Evolutionary conservation across 257 asterid species (phyloP).

Genomic region (Capsicum baccatum): DNA sequence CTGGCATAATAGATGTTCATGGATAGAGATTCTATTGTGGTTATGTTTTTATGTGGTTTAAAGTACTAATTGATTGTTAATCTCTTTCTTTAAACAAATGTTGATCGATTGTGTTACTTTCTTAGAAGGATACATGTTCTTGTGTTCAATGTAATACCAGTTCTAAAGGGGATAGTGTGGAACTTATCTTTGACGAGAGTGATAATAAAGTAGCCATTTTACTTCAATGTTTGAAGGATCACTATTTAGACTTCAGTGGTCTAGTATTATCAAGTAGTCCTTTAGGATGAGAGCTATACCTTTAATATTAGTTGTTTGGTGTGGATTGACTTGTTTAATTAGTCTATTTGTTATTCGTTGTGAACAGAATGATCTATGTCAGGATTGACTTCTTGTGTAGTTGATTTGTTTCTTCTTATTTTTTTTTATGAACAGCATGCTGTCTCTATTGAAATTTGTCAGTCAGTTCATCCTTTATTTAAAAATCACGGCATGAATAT

Average conservation of each 20-base stretch:
- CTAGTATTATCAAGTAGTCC: neutral
- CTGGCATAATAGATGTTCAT: neutral
- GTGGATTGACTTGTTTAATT: conserved; percentile 13
- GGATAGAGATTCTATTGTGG: neutral
- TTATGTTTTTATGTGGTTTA: neutral
- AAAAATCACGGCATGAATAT: neutral
- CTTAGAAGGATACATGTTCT: neutral
- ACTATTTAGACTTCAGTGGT: neutral
- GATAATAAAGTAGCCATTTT: neutral
- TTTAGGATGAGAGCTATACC: neutral
- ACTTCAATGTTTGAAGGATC: neutral
- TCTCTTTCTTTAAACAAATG: neutral
- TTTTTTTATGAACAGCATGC: neutral
- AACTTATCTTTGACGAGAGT: neutral
- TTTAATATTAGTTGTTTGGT: neutral
- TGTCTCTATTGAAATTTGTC: conserved; percentile 15
- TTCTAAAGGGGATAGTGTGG: neutral
- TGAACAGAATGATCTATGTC: conserved; percentile 7
- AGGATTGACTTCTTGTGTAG: neutral
- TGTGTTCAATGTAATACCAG: neutral
- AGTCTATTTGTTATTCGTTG: neutral
- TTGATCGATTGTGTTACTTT: neutral
- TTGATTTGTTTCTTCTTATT: neutral
- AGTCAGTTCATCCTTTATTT: neutral
- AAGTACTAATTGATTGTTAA: neutral